Evolutionary conservation across 768 basidiomycete species (phyloP), one percentile per base, ranked within the genome.

Genomic region (Boletus fagicola): DNA sequence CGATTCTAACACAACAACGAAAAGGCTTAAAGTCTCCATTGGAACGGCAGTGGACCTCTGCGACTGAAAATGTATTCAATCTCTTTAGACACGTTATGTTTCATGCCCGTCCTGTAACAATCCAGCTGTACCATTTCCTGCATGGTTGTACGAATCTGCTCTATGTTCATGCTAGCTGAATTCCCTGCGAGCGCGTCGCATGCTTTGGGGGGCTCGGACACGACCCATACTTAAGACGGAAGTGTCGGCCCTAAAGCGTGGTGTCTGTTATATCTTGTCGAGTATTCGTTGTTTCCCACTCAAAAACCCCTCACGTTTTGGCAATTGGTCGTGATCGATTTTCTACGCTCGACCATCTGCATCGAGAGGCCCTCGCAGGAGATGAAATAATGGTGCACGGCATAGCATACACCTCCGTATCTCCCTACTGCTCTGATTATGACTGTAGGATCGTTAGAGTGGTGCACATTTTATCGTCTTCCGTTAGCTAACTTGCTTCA

Each of bases 361-460:
- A 68, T 74, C 70, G 77, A 53, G 77, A 74, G 88, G 87, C 65
- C 79, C 86, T 89, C 88, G 87, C 88, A 89, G 88, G 86, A 90
- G 87, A 90, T 88, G 84, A 85, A 90, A 67, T 87, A 86, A 84
- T 83, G 86, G 88, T 81, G 88, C 88, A 87, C 69, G 85, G 88
- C 88, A 89, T 90, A 88, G 81, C 80, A 76, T 85, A 83, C 81
- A 84, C 88, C 87, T 85, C 87, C 84, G 88, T 91, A 91, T 91
- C 88, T 87, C 85, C 88, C 85, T 80, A 71, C 76, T 74, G 78
- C 78, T 72, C 56, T 70, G 62, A 64, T 64, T 64, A 83, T 82
- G 77, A 78, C 78, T 76, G 69, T 77, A 80, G 86, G 88, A 88
- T 87, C 88, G 88, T 91, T 87, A 84, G 84, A 50, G 85, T 84